Base-by-base conservation (phyloP, 805 yeast genomes). In the Kurtzmaniella fragi region DNA sequence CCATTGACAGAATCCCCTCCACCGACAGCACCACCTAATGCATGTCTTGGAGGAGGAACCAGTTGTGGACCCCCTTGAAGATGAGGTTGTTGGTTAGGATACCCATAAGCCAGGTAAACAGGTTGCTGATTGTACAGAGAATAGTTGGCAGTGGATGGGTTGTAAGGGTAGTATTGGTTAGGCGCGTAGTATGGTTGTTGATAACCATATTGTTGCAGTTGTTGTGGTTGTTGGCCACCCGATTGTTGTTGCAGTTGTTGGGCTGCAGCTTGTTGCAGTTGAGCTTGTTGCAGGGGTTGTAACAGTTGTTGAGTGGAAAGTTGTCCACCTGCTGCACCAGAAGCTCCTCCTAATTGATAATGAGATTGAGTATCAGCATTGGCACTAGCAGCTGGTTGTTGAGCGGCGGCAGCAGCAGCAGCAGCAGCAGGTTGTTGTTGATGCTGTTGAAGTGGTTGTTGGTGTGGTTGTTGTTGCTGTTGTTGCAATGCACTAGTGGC, bases 131-230 rank as follows among this genome's bases (percentile, higher is more conserved):
- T 36, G 34, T 36, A 36, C 39, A 14, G 30, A 11, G 39, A 30
- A 33, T 36, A 36, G 25, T 26, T 14, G 15, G 32, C 33, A n/a
- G 31, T 31, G 33, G 10, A 23, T 6, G 39, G 34, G 17, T 36
- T 28, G 33, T 36, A 36, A n/a, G 13, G 39, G 29, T 36, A 36
- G 39, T 36, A 36, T 33, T 36, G 39, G 28, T 23, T 31, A 20
- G 39, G 34, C 11, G 33, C 33, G 34, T 36, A 36, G 4, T 30
- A 11, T 15, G 33, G 34, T 16, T 30, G 39, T 23, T 20, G 39
- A 33, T 36, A 36, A 10, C 39, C 39, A 28, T 36, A 31, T 15
- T 29, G 9, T 28, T 33, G 36, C 15, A 10, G 28, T 25, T 33
- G 36, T 13, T 32, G 34, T 10, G 25, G 34, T 8, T 17, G 20